Evolutionary conservation across 148 eudicot species (phyloP).

Genomic region (Salicornia ramosissima): DNA sequence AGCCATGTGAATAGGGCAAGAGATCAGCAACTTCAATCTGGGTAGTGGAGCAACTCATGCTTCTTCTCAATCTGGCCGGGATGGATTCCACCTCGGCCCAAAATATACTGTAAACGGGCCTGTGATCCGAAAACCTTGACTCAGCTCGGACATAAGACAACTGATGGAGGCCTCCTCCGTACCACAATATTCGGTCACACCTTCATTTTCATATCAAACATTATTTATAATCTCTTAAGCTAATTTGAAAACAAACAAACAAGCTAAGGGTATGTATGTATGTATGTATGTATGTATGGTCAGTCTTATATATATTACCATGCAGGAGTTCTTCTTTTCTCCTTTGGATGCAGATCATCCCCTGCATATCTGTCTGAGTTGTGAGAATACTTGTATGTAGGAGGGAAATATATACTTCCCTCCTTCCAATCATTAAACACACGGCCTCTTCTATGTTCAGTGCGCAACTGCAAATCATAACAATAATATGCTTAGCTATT

Average conservation of each 20-base stretch:
- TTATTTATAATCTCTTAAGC: conserved; percentile 4
- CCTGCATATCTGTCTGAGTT: conserved; percentile 95
- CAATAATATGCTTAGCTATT: not conserved
- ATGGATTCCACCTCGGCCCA: conserved; percentile 89
- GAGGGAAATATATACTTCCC: conserved; percentile 94
- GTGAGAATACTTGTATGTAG: conserved; percentile 87
- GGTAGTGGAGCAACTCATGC: conserved; percentile 64
- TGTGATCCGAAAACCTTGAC: conserved; percentile 85
- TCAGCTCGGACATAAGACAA: conserved; percentile 83
- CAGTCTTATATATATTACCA: conserved; percentile 44
- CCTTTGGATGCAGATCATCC: conserved; percentile 74
- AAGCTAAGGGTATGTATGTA: too few relatives aligned
- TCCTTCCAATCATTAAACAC: conserved; percentile 88
- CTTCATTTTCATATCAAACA: conserved; percentile 32
- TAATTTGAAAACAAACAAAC: too few relatives aligned
- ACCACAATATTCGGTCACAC: conserved; percentile 91
- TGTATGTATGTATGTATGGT: too few relatives aligned
- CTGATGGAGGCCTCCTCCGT: conserved; percentile 82
- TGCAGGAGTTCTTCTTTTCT: conserved; percentile 92
- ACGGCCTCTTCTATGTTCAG: conserved; percentile 76
- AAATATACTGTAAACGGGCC: conserved; percentile 78
- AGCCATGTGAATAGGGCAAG: conserved; percentile 76
- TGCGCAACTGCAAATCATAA: conserved; percentile 53
- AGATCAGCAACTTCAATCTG: conserved; percentile 73
- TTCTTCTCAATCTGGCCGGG: conserved; percentile 61